A percentile compares a stretch with the other conserved stretches of the same genome.
These are phyloP conservation scores for Amoebophrya sp. DNA, from an alignment of 169 alveolate genomes.

Conservation along the genomic window DNA sequence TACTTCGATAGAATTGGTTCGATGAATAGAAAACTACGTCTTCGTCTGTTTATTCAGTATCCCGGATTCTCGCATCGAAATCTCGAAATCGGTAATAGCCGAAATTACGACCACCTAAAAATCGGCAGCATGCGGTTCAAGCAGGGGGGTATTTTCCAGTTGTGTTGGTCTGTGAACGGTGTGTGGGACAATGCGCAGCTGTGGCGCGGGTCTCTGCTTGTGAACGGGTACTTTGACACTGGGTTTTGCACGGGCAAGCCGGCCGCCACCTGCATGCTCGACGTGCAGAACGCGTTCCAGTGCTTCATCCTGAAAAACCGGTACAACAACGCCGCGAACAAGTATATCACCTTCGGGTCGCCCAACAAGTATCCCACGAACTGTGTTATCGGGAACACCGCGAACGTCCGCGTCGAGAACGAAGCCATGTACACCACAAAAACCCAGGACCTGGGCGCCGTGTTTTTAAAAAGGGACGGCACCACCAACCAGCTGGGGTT, in stretches of 20 bases:
- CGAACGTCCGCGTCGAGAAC: background rate
- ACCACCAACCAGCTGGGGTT: background rate
- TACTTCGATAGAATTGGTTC: too few relatives aligned
- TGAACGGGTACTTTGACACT: background rate
- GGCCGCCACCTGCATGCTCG: background rate
- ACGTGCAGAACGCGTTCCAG: background rate
- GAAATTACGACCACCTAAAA: too few relatives aligned
- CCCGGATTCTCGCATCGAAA: too few relatives aligned
- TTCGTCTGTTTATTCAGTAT: too few relatives aligned
- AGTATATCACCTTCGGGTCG: background rate
- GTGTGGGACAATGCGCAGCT: background rate
- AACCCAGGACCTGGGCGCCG: background rate
- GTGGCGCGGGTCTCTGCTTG: background rate
- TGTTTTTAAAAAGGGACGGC: background rate
- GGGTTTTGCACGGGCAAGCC: background rate
- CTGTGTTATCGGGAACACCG: background rate
- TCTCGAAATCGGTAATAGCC: too few relatives aligned
- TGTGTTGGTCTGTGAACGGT: constrained; percentile 12
- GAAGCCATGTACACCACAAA: background rate
- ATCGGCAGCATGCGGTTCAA: too few relatives aligned
- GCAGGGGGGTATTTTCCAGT: constrained; percentile 14
- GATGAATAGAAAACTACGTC: too few relatives aligned
- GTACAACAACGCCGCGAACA: background rate
- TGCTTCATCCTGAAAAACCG: background rate
- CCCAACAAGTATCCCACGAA: background rate